Conservation (phyloP, 768 basidiomycete species). For the Mycena alexandri region DNA sequence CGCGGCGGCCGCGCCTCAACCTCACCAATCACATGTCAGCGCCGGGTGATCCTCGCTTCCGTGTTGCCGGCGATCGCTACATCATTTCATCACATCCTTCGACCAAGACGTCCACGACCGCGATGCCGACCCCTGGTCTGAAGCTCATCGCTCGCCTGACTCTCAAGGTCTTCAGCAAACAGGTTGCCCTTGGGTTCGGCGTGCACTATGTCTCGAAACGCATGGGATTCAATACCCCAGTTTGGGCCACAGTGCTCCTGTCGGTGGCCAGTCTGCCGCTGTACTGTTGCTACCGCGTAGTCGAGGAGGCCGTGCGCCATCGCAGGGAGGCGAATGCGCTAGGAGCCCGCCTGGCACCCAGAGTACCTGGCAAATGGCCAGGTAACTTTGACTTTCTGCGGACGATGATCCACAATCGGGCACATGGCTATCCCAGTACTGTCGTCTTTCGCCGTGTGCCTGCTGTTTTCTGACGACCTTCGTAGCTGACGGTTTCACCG, state of each 20-base stretch:
- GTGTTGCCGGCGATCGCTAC: no score
- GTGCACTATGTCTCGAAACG: constrained; percentile 19
- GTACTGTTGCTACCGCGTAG: constrained; percentile 17
- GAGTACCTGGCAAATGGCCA: constrained; percentile 33
- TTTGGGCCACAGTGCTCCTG: constrained; percentile 22
- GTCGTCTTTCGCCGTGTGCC: no score
- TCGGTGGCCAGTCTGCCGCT: constrained; percentile 26
- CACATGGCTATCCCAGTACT: constrained; percentile 49
- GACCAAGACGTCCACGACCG: no score
- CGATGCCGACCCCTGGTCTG: constrained; percentile 21
- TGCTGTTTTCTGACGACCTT: not conserved
- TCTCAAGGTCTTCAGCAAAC: constrained; percentile 21
- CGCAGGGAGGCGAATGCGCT: constrained; percentile 33
- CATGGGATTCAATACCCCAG: not conserved
- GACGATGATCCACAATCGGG: constrained; percentile 39
- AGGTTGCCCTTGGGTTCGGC: constrained; percentile 17
- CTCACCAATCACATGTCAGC: no score
- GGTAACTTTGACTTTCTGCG: constrained; percentile 47
- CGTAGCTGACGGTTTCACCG: constrained; percentile 24
- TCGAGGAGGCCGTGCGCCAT: constrained; percentile 14
- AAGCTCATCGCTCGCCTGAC: constrained; percentile 20
- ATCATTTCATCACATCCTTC: no score
- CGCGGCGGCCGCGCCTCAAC: no score
- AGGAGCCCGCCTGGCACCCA: constrained; percentile 44
- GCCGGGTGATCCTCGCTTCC: no score